Evolutionary conservation across 2,329 filamentous ascomycete species (phyloP).

Genomic region (Cyanodermella asteris): DNA sequence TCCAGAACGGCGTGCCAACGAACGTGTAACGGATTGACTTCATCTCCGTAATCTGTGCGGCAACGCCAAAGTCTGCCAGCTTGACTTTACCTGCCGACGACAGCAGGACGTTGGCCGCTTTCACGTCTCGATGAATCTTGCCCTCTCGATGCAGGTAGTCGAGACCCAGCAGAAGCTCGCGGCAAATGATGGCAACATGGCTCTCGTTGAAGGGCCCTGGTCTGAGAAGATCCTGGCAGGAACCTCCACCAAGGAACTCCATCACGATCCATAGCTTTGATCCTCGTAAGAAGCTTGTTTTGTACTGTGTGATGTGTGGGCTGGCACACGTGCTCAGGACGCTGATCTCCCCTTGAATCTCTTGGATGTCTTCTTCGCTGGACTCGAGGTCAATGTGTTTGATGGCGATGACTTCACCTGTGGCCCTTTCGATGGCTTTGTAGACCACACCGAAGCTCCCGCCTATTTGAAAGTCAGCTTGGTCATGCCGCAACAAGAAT

Average conservation of each 20-base stretch:
- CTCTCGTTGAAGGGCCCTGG: slow-evolving; percentile 70
- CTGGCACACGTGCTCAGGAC: slow-evolving; percentile 89
- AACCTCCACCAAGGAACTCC: slow-evolving; percentile 91
- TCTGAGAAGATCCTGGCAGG: slow-evolving; percentile 87
- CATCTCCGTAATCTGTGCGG: slow-evolving; percentile 88
- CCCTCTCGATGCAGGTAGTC: slow-evolving; percentile 86
- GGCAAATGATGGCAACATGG: slow-evolving; percentile 85
- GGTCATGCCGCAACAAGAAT: slow-evolving; percentile 2
- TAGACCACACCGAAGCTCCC: slow-evolving; percentile 94
- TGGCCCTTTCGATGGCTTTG: slow-evolving; percentile 79
- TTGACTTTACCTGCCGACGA: slow-evolving; percentile 81
- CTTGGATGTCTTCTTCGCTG: slow-evolving; percentile 92
- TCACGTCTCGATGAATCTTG: slow-evolving; percentile 93
- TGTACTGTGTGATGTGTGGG: slow-evolving; percentile 87
- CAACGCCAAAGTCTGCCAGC: slow-evolving; percentile 90
- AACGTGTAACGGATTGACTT: slow-evolving; percentile 96
- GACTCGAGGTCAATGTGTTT: slow-evolving; percentile 99
- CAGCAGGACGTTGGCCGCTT: slow-evolving; percentile 89
- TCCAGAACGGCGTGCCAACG: slow-evolving; percentile 93
- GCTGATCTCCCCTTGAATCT: slow-evolving; percentile 93
- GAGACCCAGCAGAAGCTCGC: slow-evolving; percentile 70
- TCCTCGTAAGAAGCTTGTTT: slow-evolving; percentile 83
- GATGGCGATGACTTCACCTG: slow-evolving; percentile 84
- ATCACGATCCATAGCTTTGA: slow-evolving; percentile 99
- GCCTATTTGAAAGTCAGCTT: slow-evolving; percentile 27